These are phyloP conservation scores for Auxenochlorella pyrenoidosa DNA, from an alignment of 139 green algal species.

Conservation along the genomic window DNA sequence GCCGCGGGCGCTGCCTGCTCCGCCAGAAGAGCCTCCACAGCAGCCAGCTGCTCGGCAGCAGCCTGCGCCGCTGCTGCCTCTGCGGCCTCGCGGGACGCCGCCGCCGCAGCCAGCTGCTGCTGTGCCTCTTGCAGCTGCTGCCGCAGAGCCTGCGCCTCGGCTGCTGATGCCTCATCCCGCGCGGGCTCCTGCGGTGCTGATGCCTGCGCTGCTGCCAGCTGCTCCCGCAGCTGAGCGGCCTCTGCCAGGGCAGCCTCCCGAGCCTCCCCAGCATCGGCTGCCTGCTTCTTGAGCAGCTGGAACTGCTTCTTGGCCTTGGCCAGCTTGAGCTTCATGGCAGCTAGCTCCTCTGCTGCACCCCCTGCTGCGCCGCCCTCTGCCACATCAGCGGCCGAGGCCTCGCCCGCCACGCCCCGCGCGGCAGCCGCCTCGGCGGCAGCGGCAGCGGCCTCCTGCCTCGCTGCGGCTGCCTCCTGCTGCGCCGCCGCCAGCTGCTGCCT, in stretches of 20 bases:
- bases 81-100: background rate
- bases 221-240: background rate
- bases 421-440: background rate
- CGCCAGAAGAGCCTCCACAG: background rate
- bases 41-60: background rate
- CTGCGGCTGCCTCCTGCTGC: background rate
- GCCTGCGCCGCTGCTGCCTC: background rate
- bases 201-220: conserved; percentile 18
- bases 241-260: conserved; percentile 9
- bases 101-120: conserved; percentile 5
- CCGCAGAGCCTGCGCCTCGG: background rate
- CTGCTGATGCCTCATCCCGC: background rate
- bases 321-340: conserved; percentile 35
- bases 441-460: background rate
- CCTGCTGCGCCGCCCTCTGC: background rate
- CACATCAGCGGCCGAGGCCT: background rate
- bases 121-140: background rate
- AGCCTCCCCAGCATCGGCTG: conserved; percentile 18
- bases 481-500: conserved; percentile 24
- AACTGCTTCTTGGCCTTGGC: conserved; percentile 43
- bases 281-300: conserved; percentile 39
- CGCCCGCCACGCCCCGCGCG: background rate
- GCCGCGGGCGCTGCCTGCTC: background rate
- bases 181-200: background rate
- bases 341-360: conserved; percentile 14